These are phyloP conservation scores for Cupressus sempervirens DNA, from an alignment of 75 land plant genomes.

Conservation along the genomic window DNA sequence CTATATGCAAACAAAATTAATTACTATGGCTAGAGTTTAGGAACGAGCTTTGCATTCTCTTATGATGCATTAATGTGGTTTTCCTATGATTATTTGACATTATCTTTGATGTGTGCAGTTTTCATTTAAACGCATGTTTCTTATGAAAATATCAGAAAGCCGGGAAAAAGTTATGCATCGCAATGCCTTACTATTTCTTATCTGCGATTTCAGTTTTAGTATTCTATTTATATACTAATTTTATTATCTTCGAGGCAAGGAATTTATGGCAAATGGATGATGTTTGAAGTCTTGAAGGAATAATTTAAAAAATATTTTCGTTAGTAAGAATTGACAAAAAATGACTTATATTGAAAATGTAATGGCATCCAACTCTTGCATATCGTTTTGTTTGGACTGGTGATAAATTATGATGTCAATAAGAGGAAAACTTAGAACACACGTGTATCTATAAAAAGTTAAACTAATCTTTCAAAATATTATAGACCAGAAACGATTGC, in stretches of 20 bases:
- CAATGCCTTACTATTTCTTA: neutral
- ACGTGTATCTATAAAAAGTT: neutral
- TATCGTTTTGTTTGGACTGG: neutral
- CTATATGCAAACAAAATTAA: no score
- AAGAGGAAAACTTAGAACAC: neutral
- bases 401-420: neutral
- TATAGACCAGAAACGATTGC: neutral
- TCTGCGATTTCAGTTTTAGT: neutral
- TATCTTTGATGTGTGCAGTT: neutral
- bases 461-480: neutral
- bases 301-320: neutral
- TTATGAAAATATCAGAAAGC: neutral
- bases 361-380: no score
- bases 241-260: neutral
- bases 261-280: neutral
- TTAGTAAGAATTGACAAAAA: neutral
- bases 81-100: neutral
- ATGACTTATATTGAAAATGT: no score
- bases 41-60: neutral
- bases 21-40: no score
- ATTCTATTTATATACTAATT: neutral
- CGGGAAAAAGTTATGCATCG: neutral
- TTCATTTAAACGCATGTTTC: neutral
- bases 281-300: neutral
- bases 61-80: neutral